Evolutionary conservation across 805 yeast species (phyloP).

Genomic region (Lipomyces chichibuensis): DNA sequence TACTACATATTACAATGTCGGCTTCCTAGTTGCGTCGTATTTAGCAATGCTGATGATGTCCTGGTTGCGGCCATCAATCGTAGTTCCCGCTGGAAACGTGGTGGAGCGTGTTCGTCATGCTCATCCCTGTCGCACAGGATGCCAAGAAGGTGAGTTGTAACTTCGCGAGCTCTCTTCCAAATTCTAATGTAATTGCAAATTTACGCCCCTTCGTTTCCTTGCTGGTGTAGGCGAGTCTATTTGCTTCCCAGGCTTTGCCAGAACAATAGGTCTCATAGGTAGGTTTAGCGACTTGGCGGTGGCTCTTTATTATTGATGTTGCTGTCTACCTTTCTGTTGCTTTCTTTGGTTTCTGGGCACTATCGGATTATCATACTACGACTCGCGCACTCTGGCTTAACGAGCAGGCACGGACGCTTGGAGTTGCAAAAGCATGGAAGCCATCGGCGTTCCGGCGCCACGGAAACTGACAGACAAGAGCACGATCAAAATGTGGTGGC

Average conservation of each 20-base stretch:
- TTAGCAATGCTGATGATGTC: conserved; percentile 42
- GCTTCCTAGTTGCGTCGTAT: conserved; percentile 41
- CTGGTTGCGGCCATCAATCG: conserved; percentile 41
- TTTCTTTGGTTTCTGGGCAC: conserved; percentile 46
- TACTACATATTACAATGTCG: conserved; percentile 38
- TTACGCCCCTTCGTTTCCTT: conserved; percentile 62
- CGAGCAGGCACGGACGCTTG: conserved; percentile 3
- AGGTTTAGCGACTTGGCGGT: conserved; percentile 50
- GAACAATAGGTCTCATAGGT: conserved; percentile 56
- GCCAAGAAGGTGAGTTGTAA: conserved; percentile 43
- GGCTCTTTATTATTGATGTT: conserved; percentile 69
- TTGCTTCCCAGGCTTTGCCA: conserved; percentile 54
- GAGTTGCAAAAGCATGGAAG: conserved; percentile 1
- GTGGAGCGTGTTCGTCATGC: conserved; percentile 68
- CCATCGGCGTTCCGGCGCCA: conserved; percentile 3
- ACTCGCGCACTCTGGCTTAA: conserved; percentile 4
- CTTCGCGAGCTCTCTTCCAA: background rate
- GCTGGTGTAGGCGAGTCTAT: conserved; percentile 72
- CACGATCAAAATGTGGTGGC: background rate
- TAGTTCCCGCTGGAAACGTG: conserved; percentile 60
- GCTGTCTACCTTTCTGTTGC: conserved; percentile 49
- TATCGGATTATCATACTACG: conserved; percentile 56
- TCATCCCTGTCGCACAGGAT: conserved; percentile 53
- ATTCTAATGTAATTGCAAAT: conserved; percentile 45
- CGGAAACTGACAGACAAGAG: background rate